Conservation (phyloP, 257 asterid species). For the Nicotiana undulata region DNA sequence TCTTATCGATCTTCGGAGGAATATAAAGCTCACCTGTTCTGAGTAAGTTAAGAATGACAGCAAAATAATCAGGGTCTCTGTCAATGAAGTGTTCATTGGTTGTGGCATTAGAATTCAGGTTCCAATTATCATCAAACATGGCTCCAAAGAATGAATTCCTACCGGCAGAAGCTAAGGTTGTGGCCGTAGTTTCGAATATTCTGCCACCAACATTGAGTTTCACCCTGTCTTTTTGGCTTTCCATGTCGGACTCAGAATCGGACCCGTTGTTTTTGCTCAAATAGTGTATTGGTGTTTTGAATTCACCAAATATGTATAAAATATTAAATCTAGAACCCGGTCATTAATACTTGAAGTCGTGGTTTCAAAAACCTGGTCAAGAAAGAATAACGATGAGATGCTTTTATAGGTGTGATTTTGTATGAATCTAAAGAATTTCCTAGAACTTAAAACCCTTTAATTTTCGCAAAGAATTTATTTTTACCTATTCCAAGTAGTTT, state of each 20-base stretch:
- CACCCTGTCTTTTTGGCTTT: conserved; percentile 57
- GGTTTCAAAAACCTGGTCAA: too few species aligned
- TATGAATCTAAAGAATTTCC: too few species aligned
- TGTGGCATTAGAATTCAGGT: conserved; percentile 35
- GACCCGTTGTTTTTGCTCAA: too few species aligned
- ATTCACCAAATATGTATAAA: too few species aligned
- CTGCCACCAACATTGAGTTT: conserved; percentile 72
- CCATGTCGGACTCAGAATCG: conserved; percentile 50
- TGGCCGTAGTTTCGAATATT: conserved; percentile 67
- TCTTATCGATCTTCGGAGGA: conserved; percentile 53
- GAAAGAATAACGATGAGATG: too few species aligned
- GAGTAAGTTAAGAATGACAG: conserved; percentile 67
- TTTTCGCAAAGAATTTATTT: too few species aligned
- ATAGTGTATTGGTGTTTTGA: too few species aligned
- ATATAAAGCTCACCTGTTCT: conserved; percentile 72
- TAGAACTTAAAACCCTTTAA: too few species aligned
- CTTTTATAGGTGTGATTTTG: too few species aligned
- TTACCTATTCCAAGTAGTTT: too few species aligned
- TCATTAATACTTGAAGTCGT: too few species aligned
- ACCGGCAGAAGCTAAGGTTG: conserved; percentile 74
- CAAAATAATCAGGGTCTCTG: conserved; percentile 74
- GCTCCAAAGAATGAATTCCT: conserved; percentile 72
- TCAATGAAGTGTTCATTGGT: conserved; percentile 60
- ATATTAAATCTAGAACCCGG: too few species aligned
- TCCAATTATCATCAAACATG: conserved; percentile 74